Evolutionary conservation across 2,329 filamentous ascomycete genomes (phyloP), one percentile per base, ranked within the genome.

Genomic region (Ramularia endophylla): DNA sequence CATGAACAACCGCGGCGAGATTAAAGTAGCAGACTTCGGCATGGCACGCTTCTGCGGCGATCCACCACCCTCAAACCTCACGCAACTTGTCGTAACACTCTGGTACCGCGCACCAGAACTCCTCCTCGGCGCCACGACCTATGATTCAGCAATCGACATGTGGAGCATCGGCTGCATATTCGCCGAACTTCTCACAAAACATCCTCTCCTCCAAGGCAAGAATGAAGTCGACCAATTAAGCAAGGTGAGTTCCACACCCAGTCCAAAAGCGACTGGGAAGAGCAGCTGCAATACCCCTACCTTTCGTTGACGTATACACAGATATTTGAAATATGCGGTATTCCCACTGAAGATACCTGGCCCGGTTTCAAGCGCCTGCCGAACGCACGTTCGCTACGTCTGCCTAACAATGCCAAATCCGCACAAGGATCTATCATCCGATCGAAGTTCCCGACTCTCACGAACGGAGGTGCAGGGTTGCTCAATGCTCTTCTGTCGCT

Each of bases 161-260:
- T 98, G 92, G 92, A 94, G 85, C 65, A 71, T 97, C 3, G 92
- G 92, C 9, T 97, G 92, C 67, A 88, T 98, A 58, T 94, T 98
- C 60, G 90, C 83, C 47, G 92, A 98, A 68, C 75, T 98, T 3
- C 72, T 97, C 15, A 82, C 80, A 27, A 84, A 87, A 48, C 82
- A 89, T 48, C 87, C 90, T 0, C 64, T 97, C 2, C 72, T 98
- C 1, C 87, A 87, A 56, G 90, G 89, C 36, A 84, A 81, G 59
- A 95, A 94, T 65, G 92, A 98, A 67, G 88, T 94, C 42, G 87
- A 94, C 59, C 82, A 95, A 61, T 72, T 97, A 9, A 80, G 81
- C 38, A 83, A 81, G 64, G 71, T 74, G 61, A 53, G 57, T 54
- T 20, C 27, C 27, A 30, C 43, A 51, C 46, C 52, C 56, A 52